A percentile compares a stretch with the other conserved stretches of the same genome.
Conservation (phyloP, 371 early-diverging fungal genomes). For the Haplosporangium sp. region DNA sequence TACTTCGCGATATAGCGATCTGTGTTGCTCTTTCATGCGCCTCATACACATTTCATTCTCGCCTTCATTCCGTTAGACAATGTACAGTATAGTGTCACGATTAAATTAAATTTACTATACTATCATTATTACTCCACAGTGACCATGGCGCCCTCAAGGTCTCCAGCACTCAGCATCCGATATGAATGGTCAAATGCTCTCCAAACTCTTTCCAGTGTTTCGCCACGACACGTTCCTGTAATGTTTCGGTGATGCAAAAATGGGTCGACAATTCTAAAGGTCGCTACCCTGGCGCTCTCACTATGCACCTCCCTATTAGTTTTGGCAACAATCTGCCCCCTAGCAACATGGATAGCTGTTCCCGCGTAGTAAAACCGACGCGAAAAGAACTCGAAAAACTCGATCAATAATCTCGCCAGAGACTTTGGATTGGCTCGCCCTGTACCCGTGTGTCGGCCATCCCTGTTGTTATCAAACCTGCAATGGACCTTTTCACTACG, state of each 20-base stretch:
- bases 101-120: neutral
- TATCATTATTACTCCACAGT: constrained; percentile 4
- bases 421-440: constrained; percentile 34
- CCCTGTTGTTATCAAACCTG: constrained; percentile 28
- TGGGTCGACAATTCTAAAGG: constrained; percentile 42
- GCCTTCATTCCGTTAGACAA: too few species aligned
- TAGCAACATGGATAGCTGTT: constrained; percentile 22
- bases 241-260: constrained; percentile 48
- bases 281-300: constrained; percentile 12
- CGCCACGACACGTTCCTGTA: constrained; percentile 35
- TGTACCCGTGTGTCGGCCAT: constrained; percentile 22
- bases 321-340: constrained; percentile 17
- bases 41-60: too few species aligned
- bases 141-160: constrained; percentile 33
- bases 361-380: constrained; percentile 26
- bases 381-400: constrained; percentile 46
- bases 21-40: too few species aligned
- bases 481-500: constrained; percentile 25
- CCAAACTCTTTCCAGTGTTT: constrained; percentile 29
- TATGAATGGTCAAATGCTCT: constrained; percentile 41
- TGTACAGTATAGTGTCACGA: too few species aligned
- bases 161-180: constrained; percentile 36
- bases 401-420: constrained; percentile 28
- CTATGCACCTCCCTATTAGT: constrained; percentile 13
- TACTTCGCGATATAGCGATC: too few species aligned